These are phyloP conservation scores for Neurospora tetrasperma DNA, from an alignment of 495 filamentous ascomycete species.

Conservation along the genomic window DNA sequence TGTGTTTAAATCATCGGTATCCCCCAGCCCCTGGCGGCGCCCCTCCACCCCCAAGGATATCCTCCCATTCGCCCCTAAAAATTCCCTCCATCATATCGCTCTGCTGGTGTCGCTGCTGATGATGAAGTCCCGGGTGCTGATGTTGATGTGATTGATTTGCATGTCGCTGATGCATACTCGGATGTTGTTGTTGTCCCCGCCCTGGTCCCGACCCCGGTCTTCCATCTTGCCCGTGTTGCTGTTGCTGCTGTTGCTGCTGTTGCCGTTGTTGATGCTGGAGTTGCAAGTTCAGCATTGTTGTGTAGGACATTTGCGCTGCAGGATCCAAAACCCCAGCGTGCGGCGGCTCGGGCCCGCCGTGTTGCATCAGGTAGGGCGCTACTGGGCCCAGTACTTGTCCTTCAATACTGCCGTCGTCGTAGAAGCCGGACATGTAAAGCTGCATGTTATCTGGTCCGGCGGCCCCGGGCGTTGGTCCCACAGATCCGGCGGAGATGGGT, in stretches of 20 bases:
- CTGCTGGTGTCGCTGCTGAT: constrained; percentile 22
- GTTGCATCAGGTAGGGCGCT: constrained; percentile 35
- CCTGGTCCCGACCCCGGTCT: not conserved
- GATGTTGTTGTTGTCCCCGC: constrained; percentile 5
- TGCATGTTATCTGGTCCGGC: constrained; percentile 17
- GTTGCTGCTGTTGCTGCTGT: not conserved
- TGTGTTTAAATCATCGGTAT: not conserved
- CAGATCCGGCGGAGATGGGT: not conserved
- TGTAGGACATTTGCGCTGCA: constrained; percentile 27
- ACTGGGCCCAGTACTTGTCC: constrained; percentile 37
- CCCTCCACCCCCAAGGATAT: constrained; percentile 13
- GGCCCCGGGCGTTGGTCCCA: not conserved
- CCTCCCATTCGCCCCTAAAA: constrained; percentile 19
- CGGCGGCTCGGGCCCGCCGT: constrained; percentile 12
- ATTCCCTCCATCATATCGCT: constrained; percentile 33
- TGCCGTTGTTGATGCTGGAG: constrained; percentile 2
- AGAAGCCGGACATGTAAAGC: constrained; percentile 33
- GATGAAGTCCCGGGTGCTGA: constrained; percentile 16
- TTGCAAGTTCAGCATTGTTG: constrained; percentile 7
- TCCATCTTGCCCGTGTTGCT: not conserved
- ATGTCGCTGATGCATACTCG: constrained; percentile 12
- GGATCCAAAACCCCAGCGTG: constrained; percentile 24
- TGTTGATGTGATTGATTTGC: constrained; percentile 5
- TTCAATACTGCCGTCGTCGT: constrained; percentile 32
- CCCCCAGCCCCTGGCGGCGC: not conserved